phyloP scores from a whole-genome alignment of 352 stramenopile species.

The Phytophthora idaei region DNA sequence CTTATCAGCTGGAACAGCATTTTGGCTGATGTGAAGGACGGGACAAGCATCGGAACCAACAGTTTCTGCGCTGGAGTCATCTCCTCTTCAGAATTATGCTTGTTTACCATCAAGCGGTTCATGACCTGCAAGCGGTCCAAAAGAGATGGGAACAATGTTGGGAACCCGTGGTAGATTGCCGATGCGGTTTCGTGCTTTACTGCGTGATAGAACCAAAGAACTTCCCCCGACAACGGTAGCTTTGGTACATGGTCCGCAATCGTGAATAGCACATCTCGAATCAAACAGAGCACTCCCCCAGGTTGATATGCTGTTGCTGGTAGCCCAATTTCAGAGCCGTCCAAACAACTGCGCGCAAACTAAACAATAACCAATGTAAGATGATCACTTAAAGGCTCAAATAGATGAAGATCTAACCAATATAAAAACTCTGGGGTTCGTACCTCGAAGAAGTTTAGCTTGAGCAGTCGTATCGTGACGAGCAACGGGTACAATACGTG shows the following conservation, averaged over 20 bases:
- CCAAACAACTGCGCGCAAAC: conserved; percentile 75
- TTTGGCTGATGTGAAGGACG: conserved; percentile 82
- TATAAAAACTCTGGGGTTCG: neutral
- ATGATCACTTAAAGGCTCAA: conserved; percentile 1
- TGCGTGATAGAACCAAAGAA: conserved; percentile 73
- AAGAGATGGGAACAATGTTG: conserved; percentile 80
- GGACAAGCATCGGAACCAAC: conserved; percentile 82
- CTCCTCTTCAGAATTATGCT: conserved; percentile 21
- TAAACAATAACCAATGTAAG: conserved; percentile 25
- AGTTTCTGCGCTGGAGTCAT: conserved; percentile 57
- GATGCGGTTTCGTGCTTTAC: conserved; percentile 82
- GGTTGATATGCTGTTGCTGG: conserved; percentile 33
- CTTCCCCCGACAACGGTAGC: conserved; percentile 38
- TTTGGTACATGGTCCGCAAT: conserved; percentile 63
- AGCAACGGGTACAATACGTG: conserved; percentile 76
- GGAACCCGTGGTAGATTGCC: conserved; percentile 82
- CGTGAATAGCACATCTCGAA: conserved; percentile 73
- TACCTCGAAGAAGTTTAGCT: conserved; percentile 91
- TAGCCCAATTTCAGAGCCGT: conserved; percentile 65
- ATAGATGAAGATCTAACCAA: too few species aligned
- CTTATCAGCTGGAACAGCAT: conserved; percentile 86
- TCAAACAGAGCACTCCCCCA: conserved; percentile 53
- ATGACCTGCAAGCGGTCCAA: conserved; percentile 82
- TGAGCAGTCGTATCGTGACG: conserved; percentile 75
- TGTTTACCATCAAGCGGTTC: conserved; percentile 71